Evolutionary conservation across 768 basidiomycete genomes (phyloP).

Genomic region (Mycena olivaceomarginata): DNA sequence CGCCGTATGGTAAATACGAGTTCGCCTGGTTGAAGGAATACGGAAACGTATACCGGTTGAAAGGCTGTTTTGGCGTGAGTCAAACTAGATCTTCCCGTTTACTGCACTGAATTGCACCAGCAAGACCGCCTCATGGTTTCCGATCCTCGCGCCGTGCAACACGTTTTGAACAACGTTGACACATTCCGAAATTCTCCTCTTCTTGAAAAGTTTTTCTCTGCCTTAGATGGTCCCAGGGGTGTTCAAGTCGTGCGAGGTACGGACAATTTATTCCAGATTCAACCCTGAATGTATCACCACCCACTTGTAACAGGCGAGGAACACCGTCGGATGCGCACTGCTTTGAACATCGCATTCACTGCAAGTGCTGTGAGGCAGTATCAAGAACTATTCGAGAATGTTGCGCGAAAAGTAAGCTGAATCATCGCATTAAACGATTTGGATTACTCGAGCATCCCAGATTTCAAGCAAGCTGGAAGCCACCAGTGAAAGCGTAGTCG

Average conservation of each 20-base stretch:
- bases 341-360: constrained; percentile 5
- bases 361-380: constrained; percentile 1
- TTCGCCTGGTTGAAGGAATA: constrained; percentile 13
- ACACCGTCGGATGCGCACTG: constrained; percentile 5
- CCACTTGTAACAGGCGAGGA: not conserved
- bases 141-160: constrained; percentile 7
- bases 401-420: constrained; percentile 5
- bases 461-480: constrained; percentile 5
- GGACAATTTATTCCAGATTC: not conserved
- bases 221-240: not conserved
- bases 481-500: constrained; percentile 1
- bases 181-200: constrained; percentile 7
- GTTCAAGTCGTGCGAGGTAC: not conserved
- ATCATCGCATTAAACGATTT: not conserved
- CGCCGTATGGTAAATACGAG: constrained; percentile 8
- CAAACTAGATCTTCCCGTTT: constrained; percentile 3
- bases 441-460: not conserved
- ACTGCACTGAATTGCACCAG: not conserved
- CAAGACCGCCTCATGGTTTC: constrained; percentile 4
- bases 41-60: constrained; percentile 1
- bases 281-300: not conserved
- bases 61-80: constrained; percentile 8
- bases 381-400: constrained; percentile 14
- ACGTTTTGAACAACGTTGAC: not conserved
- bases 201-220: not conserved